These are phyloP conservation scores for Fusarium brachygibbosum DNA, from an alignment of 2,329 filamentous ascomycete species.

Conservation along the genomic window DNA sequence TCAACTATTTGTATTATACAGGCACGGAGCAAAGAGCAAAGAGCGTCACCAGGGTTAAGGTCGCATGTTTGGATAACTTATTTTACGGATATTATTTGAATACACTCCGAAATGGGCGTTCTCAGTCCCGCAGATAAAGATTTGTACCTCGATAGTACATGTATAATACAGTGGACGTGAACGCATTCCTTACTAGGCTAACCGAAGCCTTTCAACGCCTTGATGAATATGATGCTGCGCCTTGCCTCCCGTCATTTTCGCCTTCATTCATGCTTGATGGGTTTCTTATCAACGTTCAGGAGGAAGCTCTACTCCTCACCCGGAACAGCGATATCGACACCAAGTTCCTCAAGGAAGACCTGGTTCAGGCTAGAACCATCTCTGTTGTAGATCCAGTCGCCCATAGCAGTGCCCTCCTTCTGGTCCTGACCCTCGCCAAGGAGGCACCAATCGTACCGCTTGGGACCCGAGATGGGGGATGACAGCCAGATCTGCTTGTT, in stretches of 20 bases:
- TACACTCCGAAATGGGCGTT: conserved; percentile 33
- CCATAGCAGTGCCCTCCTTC: conserved; percentile 80
- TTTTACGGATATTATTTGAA: conserved; percentile 22
- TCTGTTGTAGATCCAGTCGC: conserved; percentile 89
- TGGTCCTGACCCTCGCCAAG: conserved; percentile 76
- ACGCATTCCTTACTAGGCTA: conserved; percentile 23
- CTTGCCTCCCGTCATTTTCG: conserved; percentile 8
- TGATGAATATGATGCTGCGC: conserved; percentile 33
- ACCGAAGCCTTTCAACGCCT: conserved; percentile 40
- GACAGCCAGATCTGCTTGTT: conserved; percentile 99
- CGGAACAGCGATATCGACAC: conserved; percentile 68
- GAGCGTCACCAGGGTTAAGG: not conserved
- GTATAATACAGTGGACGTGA: conserved; percentile 37
- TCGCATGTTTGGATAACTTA: not conserved
- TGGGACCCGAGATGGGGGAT: conserved; percentile 90
- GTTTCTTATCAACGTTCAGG: conserved; percentile 28
- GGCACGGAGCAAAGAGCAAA: not conserved
- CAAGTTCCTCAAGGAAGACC: conserved; percentile 81
- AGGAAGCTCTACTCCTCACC: conserved; percentile 48
- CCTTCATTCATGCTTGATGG: conserved; percentile 25
- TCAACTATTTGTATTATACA: conserved; percentile 29
- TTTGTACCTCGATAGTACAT: conserved; percentile 28
- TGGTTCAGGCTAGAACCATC: conserved; percentile 83
- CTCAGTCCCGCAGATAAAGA: conserved; percentile 1
- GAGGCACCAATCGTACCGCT: conserved; percentile 92